phyloP scores from a whole-genome alignment of 2,329 filamentous ascomycete species.

The Rugonectria rugulosa region DNA sequence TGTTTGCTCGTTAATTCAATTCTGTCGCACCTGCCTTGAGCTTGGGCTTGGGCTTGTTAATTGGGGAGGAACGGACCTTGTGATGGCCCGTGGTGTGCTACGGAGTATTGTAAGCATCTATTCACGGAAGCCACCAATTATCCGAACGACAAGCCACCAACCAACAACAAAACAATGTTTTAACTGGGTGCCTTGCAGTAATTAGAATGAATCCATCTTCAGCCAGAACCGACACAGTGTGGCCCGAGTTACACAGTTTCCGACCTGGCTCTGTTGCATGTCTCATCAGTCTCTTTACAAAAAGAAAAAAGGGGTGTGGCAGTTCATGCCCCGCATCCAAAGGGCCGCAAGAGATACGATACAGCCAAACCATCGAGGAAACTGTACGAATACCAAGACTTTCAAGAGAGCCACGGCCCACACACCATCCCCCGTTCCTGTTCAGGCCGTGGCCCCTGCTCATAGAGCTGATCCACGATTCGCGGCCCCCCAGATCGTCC shows the following conservation, averaged over 20 bases:
- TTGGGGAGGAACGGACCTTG: neutral
- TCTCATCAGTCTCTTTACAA: neutral
- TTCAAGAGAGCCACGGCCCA: neutral
- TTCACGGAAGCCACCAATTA: neutral
- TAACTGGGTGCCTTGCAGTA: too few relatives aligned
- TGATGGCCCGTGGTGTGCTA: neutral
- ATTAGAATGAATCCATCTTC: too few relatives aligned
- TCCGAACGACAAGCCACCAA: neutral
- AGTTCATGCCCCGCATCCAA: slow-evolving; percentile 3
- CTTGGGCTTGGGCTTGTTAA: neutral
- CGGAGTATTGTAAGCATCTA: neutral
- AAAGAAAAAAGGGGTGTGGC: neutral
- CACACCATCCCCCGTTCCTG: neutral
- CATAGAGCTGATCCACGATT: slow-evolving; percentile 3
- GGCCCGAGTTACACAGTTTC: too few relatives aligned
- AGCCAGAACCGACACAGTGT: too few relatives aligned
- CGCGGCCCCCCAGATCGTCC: slow-evolving; percentile 11
- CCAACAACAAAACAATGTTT: neutral
- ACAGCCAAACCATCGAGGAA: too few relatives aligned
- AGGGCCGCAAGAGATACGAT: neutral
- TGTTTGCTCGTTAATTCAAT: too few relatives aligned
- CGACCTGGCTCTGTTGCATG: too few relatives aligned
- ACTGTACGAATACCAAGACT: too few relatives aligned
- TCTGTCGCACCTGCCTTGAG: too few relatives aligned
- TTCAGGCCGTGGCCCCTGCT: neutral